These are phyloP conservation scores for Ustanciosporium gigantosporum DNA, from an alignment of 1,284 basidiomycete species.

Conservation along the genomic window DNA sequence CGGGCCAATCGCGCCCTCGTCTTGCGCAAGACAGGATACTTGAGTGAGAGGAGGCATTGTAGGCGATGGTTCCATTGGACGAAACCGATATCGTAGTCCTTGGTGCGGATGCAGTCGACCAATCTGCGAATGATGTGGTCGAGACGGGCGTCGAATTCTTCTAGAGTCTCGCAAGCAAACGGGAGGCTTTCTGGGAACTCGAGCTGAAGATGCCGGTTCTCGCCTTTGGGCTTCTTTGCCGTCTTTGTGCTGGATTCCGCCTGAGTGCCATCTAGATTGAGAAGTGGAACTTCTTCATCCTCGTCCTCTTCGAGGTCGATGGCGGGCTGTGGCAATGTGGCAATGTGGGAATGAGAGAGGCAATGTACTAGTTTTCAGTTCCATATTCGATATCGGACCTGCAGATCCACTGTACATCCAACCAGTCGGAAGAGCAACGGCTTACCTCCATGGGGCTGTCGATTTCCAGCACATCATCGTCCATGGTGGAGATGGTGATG, in stretches of 20 bases:
- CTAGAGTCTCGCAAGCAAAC: conserved; percentile 78
- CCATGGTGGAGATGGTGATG: conserved; percentile 12
- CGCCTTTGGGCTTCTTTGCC: conserved; percentile 19
- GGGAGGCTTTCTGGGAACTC: conserved; percentile 66
- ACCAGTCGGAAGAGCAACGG: too few relatives aligned
- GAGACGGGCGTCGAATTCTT: conserved; percentile 77
- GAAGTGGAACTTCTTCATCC: conserved; percentile 32
- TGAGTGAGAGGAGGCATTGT: conserved; percentile 55
- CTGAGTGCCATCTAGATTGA: conserved; percentile 21
- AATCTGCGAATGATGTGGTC: conserved; percentile 77
- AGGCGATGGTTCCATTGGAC: conserved; percentile 67
- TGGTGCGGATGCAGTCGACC: conserved; percentile 75
- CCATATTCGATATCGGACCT: neutral
- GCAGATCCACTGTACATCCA: too few relatives aligned
- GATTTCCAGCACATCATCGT: conserved; percentile 45
- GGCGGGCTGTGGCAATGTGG: conserved; percentile 10
- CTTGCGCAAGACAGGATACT: conserved; percentile 63
- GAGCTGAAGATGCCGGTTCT: conserved; percentile 40
- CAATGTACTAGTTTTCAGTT: neutral
- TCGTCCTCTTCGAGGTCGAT: conserved; percentile 42
- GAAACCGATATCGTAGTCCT: conserved; percentile 65
- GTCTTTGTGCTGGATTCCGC: conserved; percentile 6
- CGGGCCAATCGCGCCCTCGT: conserved; percentile 76
- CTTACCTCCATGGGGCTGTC: conserved; percentile 44
- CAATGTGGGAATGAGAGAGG: neutral